A percentile compares a stretch with the other conserved stretches of the same genome.
Conservation (phyloP, 2,329 filamentous ascomycete species). For the Venturia effusa region DNA sequence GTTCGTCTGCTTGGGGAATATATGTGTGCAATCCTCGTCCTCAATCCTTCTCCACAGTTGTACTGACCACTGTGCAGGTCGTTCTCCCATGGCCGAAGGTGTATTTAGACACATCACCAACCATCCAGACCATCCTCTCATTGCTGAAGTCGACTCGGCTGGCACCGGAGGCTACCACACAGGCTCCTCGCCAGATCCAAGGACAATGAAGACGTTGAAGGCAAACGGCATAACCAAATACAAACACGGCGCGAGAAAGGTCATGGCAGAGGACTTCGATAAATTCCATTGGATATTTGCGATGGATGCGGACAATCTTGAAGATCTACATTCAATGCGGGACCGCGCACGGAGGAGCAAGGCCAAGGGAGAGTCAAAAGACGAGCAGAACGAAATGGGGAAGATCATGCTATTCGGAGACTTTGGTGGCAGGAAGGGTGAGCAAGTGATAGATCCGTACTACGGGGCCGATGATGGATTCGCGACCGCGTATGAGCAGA, state of each 20-base stretch:
- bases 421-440: slow-evolving; percentile 52
- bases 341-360: slow-evolving; percentile 18
- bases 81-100: slow-evolving; percentile 91
- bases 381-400: slow-evolving; percentile 28
- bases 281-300: slow-evolving; percentile 88
- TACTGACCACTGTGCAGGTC: slow-evolving; percentile 30
- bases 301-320: slow-evolving; percentile 81
- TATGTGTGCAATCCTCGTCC: slow-evolving; percentile 46
- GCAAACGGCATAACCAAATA: slow-evolving; percentile 69
- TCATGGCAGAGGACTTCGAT: slow-evolving; percentile 62
- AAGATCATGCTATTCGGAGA: slow-evolving; percentile 76
- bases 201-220: slow-evolving; percentile 70
- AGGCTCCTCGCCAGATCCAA: slow-evolving; percentile 64
- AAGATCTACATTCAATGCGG: slow-evolving; percentile 53
- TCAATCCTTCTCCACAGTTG: neutral
- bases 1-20: slow-evolving; percentile 96
- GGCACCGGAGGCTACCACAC: slow-evolving; percentile 84
- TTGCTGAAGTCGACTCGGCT: slow-evolving; percentile 71
- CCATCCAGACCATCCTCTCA: slow-evolving; percentile 44
- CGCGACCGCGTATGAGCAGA: slow-evolving; percentile 76
- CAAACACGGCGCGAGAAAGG: slow-evolving; percentile 64
- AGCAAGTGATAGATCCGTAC: slow-evolving; percentile 81
- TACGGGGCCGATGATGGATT: slow-evolving; percentile 81
- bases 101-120: slow-evolving; percentile 66
- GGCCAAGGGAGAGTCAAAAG: slow-evolving; percentile 19